phyloP scores from a whole-genome alignment of 2,329 filamentous ascomycete genomes.

The Sporothrix schenckii region DNA sequence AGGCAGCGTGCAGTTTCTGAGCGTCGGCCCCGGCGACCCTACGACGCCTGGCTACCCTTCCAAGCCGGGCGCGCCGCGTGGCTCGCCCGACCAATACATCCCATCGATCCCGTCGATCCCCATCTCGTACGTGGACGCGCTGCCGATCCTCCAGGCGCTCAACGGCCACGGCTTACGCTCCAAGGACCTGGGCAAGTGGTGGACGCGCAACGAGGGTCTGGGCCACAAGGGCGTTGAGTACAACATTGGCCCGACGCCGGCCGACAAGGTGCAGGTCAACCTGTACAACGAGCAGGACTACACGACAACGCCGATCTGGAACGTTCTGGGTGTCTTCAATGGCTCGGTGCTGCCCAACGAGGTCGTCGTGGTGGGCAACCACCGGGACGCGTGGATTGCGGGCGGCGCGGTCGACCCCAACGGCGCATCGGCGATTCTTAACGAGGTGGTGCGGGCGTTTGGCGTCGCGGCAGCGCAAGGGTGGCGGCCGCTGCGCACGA shows the following conservation, averaged over 20 bases:
- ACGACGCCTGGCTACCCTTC: slow-evolving; percentile 94
- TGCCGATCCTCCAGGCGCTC: slow-evolving; percentile 56
- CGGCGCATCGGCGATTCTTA: slow-evolving; percentile 76
- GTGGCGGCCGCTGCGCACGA: slow-evolving; percentile 85
- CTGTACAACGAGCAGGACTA: slow-evolving; percentile 81
- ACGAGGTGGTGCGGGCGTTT: slow-evolving; percentile 75
- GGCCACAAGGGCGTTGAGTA: slow-evolving; percentile 81
- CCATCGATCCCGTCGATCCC: slow-evolving; percentile 77
- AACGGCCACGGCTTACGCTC: slow-evolving; percentile 85
- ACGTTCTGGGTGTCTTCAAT: slow-evolving; percentile 91
- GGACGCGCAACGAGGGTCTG: slow-evolving; percentile 71
- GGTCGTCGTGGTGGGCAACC: slow-evolving; percentile 83
- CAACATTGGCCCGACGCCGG: slow-evolving; percentile 80
- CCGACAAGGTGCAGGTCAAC: slow-evolving; percentile 66
- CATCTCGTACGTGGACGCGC: slow-evolving; percentile 34
- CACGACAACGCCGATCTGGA: slow-evolving; percentile 79
- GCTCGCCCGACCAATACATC: slow-evolving; percentile 68
- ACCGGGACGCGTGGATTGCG: slow-evolving; percentile 72
- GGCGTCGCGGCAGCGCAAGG: slow-evolving; percentile 69
- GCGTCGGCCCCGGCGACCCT: slow-evolving; percentile 71
- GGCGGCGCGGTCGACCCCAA: slow-evolving; percentile 82
- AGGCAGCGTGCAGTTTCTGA: slow-evolving; percentile 82
- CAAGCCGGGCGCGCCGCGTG: slow-evolving; percentile 80
- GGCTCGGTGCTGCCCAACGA: slow-evolving; percentile 76
- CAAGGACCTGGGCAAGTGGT: slow-evolving; percentile 70